Percentiles rank a stretch among this genome's conserved stretches.
Conservation (phyloP, 768 basidiomycete genomes). For the Suillus sp. region DNA sequence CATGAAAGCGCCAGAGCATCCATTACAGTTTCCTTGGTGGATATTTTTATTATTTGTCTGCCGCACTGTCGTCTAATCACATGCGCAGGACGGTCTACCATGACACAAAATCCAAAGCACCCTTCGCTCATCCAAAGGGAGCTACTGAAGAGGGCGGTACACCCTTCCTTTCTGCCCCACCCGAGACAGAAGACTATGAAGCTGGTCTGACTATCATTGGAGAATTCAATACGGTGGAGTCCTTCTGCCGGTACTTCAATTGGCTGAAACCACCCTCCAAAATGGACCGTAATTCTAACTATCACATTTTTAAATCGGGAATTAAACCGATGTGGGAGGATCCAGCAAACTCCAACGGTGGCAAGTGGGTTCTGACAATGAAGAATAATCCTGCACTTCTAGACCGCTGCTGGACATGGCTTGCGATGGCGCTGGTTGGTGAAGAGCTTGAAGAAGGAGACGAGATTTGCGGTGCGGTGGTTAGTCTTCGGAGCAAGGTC, state of each 20-base stretch:
- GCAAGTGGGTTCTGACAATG: constrained; percentile 96
- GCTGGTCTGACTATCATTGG: constrained; percentile 85
- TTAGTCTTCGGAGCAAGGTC: constrained; percentile 82
- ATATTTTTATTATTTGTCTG: constrained; percentile 23
- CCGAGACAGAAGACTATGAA: constrained; percentile 79
- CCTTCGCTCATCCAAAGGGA: constrained; percentile 50
- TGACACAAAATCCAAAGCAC: constrained; percentile 77
- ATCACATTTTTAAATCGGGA: constrained; percentile 92
- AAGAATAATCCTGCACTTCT: constrained; percentile 76
- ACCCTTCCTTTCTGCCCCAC: constrained; percentile 41
- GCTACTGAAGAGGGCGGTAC: constrained; percentile 31
- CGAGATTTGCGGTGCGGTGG: constrained; percentile 83
- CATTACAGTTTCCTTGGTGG: constrained; percentile 82
- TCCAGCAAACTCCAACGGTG: constrained; percentile 85
- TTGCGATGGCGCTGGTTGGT: constrained; percentile 89
- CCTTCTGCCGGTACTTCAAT: constrained; percentile 90
- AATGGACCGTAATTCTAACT: constrained; percentile 89
- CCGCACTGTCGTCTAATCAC: background rate
- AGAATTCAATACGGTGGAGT: constrained; percentile 88
- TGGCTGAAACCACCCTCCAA: constrained; percentile 92
- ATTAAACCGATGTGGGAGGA: constrained; percentile 99
- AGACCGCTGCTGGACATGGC: constrained; percentile 88
- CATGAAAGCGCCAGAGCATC: constrained; percentile 73
- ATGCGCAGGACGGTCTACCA: constrained; percentile 81
- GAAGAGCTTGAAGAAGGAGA: constrained; percentile 72